These are phyloP conservation scores for Epichloe typhina DNA, from an alignment of 2,329 filamentous ascomycete genomes.

Conservation along the genomic window DNA sequence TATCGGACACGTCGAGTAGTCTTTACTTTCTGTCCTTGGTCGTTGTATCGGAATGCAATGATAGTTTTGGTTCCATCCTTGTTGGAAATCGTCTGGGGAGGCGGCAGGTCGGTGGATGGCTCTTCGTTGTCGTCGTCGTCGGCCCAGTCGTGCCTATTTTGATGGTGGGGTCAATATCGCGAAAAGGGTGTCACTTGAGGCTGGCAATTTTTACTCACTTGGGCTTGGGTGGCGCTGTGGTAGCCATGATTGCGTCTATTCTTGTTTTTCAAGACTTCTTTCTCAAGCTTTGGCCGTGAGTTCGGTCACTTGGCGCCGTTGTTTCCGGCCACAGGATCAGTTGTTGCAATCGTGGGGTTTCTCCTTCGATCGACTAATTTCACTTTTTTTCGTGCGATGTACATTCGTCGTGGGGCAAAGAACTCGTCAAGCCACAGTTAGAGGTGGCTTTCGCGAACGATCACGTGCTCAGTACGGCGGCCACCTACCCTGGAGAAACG, in stretches of 20 bases:
- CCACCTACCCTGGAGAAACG: not conserved
- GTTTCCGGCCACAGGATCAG: constrained; percentile 12
- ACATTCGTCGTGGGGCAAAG: constrained; percentile 20
- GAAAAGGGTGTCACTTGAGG: not conserved
- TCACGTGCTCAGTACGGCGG: constrained; percentile 15
- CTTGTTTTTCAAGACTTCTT: not conserved
- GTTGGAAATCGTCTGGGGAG: constrained; percentile 82
- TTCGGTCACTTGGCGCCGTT: constrained; percentile 5
- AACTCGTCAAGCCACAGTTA: constrained; percentile 14
- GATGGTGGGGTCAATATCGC: constrained; percentile 24
- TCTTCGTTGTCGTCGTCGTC: constrained; percentile 87
- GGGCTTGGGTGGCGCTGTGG: constrained; percentile 25
- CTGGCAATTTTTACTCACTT: constrained; percentile 20
- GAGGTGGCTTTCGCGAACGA: constrained; percentile 1
- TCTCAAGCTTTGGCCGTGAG: not conserved
- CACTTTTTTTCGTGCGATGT: constrained; percentile 28
- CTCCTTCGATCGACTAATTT: constrained; percentile 23
- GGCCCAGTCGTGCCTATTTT: constrained; percentile 67
- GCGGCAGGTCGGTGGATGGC: constrained; percentile 55
- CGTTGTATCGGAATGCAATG: constrained; percentile 79
- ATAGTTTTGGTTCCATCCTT: constrained; percentile 98
- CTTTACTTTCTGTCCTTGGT: constrained; percentile 92
- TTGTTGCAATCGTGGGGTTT: constrained; percentile 25
- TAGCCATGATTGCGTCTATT: constrained; percentile 23
- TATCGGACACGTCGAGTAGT: constrained; percentile 91